Base-by-base conservation (phyloP, 2,329 filamentous ascomycete species). In the Achaetomium macrosporum region DNA sequence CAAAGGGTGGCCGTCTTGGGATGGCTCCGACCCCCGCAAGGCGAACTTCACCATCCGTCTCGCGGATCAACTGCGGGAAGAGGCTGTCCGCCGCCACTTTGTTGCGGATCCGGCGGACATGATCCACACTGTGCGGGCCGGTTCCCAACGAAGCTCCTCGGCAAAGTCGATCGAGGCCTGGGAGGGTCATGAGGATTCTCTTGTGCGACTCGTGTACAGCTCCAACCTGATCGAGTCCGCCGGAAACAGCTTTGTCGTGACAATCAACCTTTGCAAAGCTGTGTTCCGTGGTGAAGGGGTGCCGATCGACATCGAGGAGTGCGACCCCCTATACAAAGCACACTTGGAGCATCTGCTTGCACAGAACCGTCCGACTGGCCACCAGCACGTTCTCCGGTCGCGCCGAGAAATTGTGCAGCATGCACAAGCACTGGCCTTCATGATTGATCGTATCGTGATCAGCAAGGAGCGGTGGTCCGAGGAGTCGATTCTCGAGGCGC, bases 141-240 rank as follows among this genome's bases (percentile, higher is more conserved):
- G 33, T 4, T 35, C 33, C 5, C 33, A 35, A 12, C 5, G 33
- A 15, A 35, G 33, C 33, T 12, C 33, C 4, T 35, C 33, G 5
- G 33, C 33, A 4, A 35, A 15, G 33, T 35, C 33, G 5, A 12
- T 12, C 4, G 33, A 35, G 10, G 33, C 33, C 10, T 35, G 33
- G 33, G 13, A 39, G 15, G 12, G 40, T n/a, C 17, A n/a, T 6
- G 37, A 40, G 20, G 20, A 11, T 29, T 33, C 33, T 3, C 33
- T 35, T 5, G 11, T 35, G 11, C 33, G 10, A 9, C 33, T 35
- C 5, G 33, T 47, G 7, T 47, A 47, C 19, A 20, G 33, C 15
- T 47, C 44, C 15, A 47, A 39, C 44, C 20, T 37, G 44, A 47
- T 47, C 15, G 44, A 37, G 33, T 47, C 44, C 11, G 44, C 44